These are phyloP conservation scores for Pseudognaphalium luteoalbum DNA, from an alignment of 129 eudicot species.

Conservation along the genomic window DNA sequence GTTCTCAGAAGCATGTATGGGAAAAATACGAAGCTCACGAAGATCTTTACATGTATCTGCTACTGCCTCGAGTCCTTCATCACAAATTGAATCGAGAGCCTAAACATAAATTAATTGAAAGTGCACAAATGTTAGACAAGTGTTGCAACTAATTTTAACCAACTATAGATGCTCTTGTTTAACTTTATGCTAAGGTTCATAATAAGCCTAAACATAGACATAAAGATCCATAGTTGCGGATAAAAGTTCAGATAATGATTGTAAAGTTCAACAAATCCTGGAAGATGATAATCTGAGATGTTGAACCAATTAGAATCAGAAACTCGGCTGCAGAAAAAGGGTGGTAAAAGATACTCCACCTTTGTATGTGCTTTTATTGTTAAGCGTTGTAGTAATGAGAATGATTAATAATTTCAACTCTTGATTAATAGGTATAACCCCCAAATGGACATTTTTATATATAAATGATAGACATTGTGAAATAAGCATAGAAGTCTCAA, in stretches of 20 bases:
- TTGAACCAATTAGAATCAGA: background rate
- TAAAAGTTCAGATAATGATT: background rate
- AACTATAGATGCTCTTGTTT: background rate
- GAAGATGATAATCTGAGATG: background rate
- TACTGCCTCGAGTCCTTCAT: slow-evolving; percentile 79
- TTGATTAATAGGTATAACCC: background rate
- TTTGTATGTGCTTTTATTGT: background rate
- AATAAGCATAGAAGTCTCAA: background rate
- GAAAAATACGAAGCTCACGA: slow-evolving; percentile 77
- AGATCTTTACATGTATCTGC: slow-evolving; percentile 78
- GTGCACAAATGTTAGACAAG: background rate
- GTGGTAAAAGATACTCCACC: no score
- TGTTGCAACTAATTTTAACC: slow-evolving; percentile 3
- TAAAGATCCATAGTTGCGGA: background rate
- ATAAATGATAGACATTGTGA: background rate
- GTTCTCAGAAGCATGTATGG: slow-evolving; percentile 49
- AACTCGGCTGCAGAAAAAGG: background rate
- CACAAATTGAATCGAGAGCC: slow-evolving; percentile 78
- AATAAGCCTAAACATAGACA: background rate
- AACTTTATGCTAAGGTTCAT: background rate
- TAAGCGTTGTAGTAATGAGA: background rate
- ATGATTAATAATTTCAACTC: background rate
- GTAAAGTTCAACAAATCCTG: background rate
- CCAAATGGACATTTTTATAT: background rate
- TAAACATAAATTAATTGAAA: slow-evolving; percentile 17